These are phyloP conservation scores for Ganoderma multipileum DNA, from an alignment of 1,284 basidiomycete species.

Conservation along the genomic window DNA sequence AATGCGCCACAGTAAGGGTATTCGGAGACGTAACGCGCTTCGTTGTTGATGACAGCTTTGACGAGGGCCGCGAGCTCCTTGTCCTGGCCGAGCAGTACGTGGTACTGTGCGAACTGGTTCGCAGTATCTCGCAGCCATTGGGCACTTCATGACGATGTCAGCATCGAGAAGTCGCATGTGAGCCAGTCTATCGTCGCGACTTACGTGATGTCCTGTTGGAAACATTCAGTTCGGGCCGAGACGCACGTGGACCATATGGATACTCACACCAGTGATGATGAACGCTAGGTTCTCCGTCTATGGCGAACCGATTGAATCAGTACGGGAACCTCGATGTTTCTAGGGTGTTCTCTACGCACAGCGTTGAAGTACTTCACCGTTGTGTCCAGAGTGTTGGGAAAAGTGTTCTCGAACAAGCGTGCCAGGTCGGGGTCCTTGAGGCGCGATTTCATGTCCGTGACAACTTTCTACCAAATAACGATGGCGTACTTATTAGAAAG, in stretches of 20 bases:
- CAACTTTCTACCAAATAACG: conserved; percentile 58
- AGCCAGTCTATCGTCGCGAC: conserved; percentile 7
- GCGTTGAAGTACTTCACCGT: conserved; percentile 76
- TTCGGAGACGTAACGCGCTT: conserved; percentile 74
- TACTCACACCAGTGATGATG: conserved; percentile 73
- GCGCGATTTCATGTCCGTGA: conserved; percentile 69
- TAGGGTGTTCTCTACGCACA: conserved; percentile 41
- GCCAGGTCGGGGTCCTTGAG: conserved; percentile 79
- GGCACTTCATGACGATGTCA: conserved; percentile 45
- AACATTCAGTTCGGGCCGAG: background rate
- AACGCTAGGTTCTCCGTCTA: conserved; percentile 74
- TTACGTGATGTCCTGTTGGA: conserved; percentile 69
- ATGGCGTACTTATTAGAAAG: background rate
- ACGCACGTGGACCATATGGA: background rate
- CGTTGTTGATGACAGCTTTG: conserved; percentile 79
- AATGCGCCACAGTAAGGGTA: conserved; percentile 81
- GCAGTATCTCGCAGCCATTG: conserved; percentile 80
- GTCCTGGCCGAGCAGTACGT: conserved; percentile 61
- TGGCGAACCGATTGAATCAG: background rate
- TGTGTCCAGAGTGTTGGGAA: conserved; percentile 76
- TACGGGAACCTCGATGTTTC: background rate
- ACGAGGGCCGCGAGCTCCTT: conserved; percentile 65
- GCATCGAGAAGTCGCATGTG: background rate
- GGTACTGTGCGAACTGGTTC: conserved; percentile 82
- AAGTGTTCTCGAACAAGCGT: conserved; percentile 78